Evolutionary conservation across 495 filamentous ascomycete genomes (phyloP).

Genomic region (Recurvomyces mirabilis): DNA sequence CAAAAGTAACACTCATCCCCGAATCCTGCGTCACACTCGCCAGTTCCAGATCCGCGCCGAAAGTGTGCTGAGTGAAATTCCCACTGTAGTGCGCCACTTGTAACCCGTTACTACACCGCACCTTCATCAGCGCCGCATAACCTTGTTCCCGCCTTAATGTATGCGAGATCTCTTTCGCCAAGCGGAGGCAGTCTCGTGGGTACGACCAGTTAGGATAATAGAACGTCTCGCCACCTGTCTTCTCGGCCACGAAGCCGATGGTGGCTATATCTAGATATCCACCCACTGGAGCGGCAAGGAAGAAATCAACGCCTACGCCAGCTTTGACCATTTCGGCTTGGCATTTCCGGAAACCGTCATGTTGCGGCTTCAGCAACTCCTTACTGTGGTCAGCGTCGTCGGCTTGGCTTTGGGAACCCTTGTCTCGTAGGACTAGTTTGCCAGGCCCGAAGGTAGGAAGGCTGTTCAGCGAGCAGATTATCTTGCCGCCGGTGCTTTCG

Average conservation of each 20-base stretch:
- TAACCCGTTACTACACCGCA: conserved; percentile 90
- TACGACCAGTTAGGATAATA: conserved; percentile 94
- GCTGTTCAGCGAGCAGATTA: conserved; percentile 73
- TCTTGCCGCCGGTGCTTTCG: conserved; percentile 78
- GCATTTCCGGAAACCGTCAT: conserved; percentile 69
- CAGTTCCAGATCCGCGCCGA: conserved; percentile 91
- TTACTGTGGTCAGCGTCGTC: conserved; percentile 68
- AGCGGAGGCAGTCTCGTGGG: conserved; percentile 69
- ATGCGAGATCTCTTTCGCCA: conserved; percentile 78
- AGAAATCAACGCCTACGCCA: conserved; percentile 86
- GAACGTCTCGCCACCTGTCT: conserved; percentile 84
- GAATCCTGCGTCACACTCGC: conserved; percentile 90
- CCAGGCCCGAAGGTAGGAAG: conserved; percentile 88
- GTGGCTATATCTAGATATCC: conserved; percentile 92
- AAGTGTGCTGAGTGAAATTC: conserved; percentile 90
- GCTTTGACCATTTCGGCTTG: conserved; percentile 80
- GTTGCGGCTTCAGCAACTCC: conserved; percentile 82
- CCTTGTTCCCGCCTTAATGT: conserved; percentile 85
- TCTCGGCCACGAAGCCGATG: conserved; percentile 65
- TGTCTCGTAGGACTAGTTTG: conserved; percentile 69
- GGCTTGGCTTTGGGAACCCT: conserved; percentile 70
- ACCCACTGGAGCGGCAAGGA: conserved; percentile 78
- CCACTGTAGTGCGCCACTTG: conserved; percentile 90
- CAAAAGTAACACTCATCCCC: conserved; percentile 82
- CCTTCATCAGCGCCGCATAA: conserved; percentile 96